Evolutionary conservation across 1,139 yeast species (phyloP).

Genomic region (Saccharomyces hybrid): DNA sequence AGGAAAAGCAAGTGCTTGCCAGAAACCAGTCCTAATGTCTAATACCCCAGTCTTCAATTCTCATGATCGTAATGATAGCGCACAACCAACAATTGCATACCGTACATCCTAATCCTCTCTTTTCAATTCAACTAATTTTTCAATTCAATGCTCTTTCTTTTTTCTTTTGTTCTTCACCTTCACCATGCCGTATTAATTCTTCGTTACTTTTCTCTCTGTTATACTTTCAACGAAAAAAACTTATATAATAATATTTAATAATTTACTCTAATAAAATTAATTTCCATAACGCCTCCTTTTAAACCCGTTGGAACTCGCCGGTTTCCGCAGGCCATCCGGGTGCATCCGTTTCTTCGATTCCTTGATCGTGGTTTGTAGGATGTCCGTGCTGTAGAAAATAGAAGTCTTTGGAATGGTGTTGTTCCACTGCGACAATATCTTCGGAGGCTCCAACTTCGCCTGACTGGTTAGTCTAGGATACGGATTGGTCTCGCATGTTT

Average conservation of each 20-base stretch:
- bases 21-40: background rate
- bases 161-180: background rate
- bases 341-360: conserved; percentile 8
- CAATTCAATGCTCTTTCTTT: background rate
- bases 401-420: conserved; percentile 9
- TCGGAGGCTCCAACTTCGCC: conserved; percentile 11
- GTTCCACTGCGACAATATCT: conserved; percentile 12
- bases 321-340: background rate
- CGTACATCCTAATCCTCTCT: background rate
- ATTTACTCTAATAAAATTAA: background rate
- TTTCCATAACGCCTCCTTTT: background rate
- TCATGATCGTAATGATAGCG: background rate
- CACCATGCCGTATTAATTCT: background rate
- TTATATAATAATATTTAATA: background rate
- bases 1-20: conserved; percentile 8
- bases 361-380: conserved; percentile 5
- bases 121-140: background rate
- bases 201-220: background rate
- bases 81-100: background rate
- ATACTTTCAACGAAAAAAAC: background rate
- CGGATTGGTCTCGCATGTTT: background rate
- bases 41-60: background rate
- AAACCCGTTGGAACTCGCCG: background rate
- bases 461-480: conserved; percentile 1
- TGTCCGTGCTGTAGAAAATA: conserved; percentile 6